phyloP scores from a whole-genome alignment of 805 yeast species.

The Teunomyces aglyptinius region DNA sequence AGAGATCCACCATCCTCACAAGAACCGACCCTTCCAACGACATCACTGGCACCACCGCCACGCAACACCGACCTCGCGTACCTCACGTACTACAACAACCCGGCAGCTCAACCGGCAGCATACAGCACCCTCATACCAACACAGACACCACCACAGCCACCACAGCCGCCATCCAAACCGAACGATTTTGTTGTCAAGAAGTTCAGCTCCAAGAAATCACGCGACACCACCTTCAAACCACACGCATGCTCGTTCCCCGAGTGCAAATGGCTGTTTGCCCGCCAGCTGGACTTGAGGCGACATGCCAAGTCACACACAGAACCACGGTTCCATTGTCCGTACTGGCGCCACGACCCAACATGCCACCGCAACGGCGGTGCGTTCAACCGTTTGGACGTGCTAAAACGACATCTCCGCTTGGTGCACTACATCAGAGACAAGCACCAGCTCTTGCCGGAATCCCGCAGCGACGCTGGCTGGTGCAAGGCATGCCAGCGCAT shows the following conservation, averaged over 20 bases:
- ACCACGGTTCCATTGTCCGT: slow-evolving; percentile 72
- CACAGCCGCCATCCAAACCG: neutral
- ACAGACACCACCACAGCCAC: neutral
- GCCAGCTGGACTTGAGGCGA: slow-evolving; percentile 67
- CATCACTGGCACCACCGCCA: neutral
- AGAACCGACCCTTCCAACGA: neutral
- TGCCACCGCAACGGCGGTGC: slow-evolving; percentile 79
- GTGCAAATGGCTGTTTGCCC: slow-evolving; percentile 69
- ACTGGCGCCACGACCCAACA: slow-evolving; percentile 63
- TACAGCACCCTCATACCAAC: slow-evolving; percentile 6
- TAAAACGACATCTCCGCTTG: slow-evolving; percentile 67
- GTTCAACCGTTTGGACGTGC: slow-evolving; percentile 69
- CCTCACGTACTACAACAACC: neutral
- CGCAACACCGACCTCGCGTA: neutral
- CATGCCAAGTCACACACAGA: slow-evolving; percentile 64
- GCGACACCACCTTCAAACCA: slow-evolving; percentile 23
- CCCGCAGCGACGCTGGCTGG: slow-evolving; percentile 59
- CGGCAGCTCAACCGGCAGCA: neutral
- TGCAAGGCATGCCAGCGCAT: slow-evolving; percentile 62
- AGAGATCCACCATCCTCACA: too few species aligned
- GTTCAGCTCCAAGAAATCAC: slow-evolving; percentile 4
- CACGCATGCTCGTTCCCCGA: slow-evolving; percentile 39
- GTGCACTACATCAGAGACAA: slow-evolving; percentile 63
- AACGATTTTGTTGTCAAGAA: slow-evolving; percentile 7
- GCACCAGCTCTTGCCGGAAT: slow-evolving; percentile 22